These are phyloP conservation scores for Penicillium malachiteum DNA, from an alignment of 495 filamentous ascomycete genomes.

Conservation along the genomic window DNA sequence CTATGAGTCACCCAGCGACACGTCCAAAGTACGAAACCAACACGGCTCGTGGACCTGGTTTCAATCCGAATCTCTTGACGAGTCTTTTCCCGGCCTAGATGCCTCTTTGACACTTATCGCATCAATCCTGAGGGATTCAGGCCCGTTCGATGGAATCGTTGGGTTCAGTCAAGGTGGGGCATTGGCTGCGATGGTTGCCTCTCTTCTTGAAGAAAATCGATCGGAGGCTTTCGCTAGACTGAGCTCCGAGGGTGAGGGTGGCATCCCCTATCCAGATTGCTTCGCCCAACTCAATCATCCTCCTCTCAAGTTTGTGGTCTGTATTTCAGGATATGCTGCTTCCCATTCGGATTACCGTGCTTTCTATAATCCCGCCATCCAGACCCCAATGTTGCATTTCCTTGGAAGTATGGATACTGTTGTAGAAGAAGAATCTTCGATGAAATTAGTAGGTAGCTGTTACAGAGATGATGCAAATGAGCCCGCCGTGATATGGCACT, in stretches of 20 bases:
- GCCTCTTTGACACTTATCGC: background rate
- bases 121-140: slow-evolving; percentile 15
- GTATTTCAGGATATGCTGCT: slow-evolving; percentile 8
- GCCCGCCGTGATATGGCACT: slow-evolving; percentile 2
- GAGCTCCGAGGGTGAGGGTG: background rate
- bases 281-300: slow-evolving; percentile 1
- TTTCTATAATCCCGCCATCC: slow-evolving; percentile 5
- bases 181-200: slow-evolving; percentile 6
- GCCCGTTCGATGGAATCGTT: slow-evolving; percentile 38
- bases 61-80: slow-evolving; percentile 3
- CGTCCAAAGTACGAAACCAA: slow-evolving; percentile 6
- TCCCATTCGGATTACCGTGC: slow-evolving; percentile 5
- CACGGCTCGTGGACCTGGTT: slow-evolving; percentile 10
- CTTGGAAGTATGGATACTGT: slow-evolving; percentile 9
- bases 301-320: slow-evolving; percentile 1
- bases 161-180: slow-evolving; percentile 32
- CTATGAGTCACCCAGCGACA: background rate
- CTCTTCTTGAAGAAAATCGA: slow-evolving; percentile 5
- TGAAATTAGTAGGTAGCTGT: slow-evolving; percentile 2
- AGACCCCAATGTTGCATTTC: slow-evolving; percentile 6
- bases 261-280: slow-evolving; percentile 4
- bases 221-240: background rate
- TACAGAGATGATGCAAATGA: background rate
- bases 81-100: background rate
- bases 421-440: slow-evolving; percentile 5